phyloP scores from a whole-genome alignment of 2,329 filamentous ascomycete species.

The Colletotrichum gigasporum region DNA sequence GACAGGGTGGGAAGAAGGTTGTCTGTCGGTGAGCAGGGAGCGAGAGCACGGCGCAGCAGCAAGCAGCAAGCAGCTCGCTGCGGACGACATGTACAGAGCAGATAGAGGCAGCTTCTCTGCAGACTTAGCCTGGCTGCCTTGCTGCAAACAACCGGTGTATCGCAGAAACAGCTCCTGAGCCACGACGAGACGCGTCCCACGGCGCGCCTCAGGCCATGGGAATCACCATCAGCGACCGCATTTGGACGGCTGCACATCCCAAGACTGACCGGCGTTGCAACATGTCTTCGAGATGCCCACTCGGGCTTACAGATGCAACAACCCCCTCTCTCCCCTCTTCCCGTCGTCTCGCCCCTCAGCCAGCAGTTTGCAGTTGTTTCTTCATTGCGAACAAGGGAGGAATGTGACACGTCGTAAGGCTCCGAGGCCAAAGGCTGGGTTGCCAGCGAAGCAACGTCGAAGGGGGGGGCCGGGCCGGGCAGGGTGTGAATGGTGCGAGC shows the following conservation, averaged over 20 bases:
- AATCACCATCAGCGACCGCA: not conserved
- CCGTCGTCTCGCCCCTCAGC: not conserved
- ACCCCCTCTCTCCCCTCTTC: not conserved
- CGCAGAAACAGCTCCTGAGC: conserved; percentile 2
- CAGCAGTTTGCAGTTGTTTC: not conserved
- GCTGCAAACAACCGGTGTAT: conserved; percentile 16
- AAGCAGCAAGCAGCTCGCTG: conserved; percentile 11
- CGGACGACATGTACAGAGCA: not conserved
- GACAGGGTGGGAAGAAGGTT: conserved; percentile 13
- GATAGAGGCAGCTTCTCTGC: not conserved
- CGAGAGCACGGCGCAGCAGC: conserved; percentile 22
- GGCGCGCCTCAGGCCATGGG: not conserved
- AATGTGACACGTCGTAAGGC: conserved; percentile 23
- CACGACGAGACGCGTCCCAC: conserved; percentile 7
- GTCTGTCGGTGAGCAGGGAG: conserved; percentile 8
- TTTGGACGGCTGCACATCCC: conserved; percentile 21
- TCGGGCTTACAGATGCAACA: conserved; percentile 3
- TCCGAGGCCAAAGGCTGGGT: not conserved
- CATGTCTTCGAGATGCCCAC: conserved; percentile 15
- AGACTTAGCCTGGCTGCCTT: conserved; percentile 10
- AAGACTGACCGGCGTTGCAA: conserved; percentile 24
- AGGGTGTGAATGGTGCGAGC: conserved; percentile 25
- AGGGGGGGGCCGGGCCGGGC: conserved; percentile 4
- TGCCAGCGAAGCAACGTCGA: conserved; percentile 26
- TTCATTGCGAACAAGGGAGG: not conserved